These are phyloP conservation scores for Arachis stenosperma DNA, from an alignment of 306 rosid species.

Conservation along the genomic window DNA sequence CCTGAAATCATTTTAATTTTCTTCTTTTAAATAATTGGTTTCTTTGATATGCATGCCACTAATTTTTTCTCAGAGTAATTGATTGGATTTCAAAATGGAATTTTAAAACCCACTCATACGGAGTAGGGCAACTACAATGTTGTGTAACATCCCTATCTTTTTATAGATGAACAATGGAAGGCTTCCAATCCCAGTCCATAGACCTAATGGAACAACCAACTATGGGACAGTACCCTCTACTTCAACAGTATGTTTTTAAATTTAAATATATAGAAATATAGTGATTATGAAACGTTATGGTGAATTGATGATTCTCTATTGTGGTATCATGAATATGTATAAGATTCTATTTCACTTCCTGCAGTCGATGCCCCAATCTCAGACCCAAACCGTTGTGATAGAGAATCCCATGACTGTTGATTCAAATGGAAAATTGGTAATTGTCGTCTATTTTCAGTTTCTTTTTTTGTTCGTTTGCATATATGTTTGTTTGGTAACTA, in stretches of 20 bases:
- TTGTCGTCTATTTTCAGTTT: slow-evolving; percentile 6
- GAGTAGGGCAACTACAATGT: slow-evolving; percentile 5
- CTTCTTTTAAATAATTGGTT: slow-evolving; percentile 11
- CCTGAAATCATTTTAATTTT: slow-evolving; percentile 4
- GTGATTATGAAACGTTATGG: slow-evolving; percentile 14
- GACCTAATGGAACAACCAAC: slow-evolving; percentile 71
- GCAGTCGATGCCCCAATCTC: slow-evolving; percentile 66
- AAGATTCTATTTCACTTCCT: slow-evolving; percentile 31
- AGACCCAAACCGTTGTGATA: slow-evolving; percentile 90
- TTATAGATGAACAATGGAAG: slow-evolving; percentile 69
- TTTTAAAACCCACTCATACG: slow-evolving; percentile 15
- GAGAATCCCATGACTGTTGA: slow-evolving; percentile 98
- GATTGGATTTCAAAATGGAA: slow-evolving; percentile 3
- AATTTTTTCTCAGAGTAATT: slow-evolving; percentile 7
- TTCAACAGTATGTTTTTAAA: slow-evolving; percentile 66
- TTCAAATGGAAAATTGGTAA: slow-evolving; percentile 95
- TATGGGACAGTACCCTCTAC: slow-evolving; percentile 70
- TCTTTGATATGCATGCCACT: slow-evolving; percentile 4
- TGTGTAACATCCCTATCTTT: slow-evolving; percentile 1
- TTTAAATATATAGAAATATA: background rate
- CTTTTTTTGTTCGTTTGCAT: background rate
- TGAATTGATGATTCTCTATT: slow-evolving; percentile 1
- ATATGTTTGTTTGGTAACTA: background rate
- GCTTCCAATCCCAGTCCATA: slow-evolving; percentile 79
- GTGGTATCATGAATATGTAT: slow-evolving; percentile 15